These are phyloP conservation scores for Aureobasidium sp. DNA, from an alignment of 2,329 filamentous ascomycete genomes.

Conservation along the genomic window DNA sequence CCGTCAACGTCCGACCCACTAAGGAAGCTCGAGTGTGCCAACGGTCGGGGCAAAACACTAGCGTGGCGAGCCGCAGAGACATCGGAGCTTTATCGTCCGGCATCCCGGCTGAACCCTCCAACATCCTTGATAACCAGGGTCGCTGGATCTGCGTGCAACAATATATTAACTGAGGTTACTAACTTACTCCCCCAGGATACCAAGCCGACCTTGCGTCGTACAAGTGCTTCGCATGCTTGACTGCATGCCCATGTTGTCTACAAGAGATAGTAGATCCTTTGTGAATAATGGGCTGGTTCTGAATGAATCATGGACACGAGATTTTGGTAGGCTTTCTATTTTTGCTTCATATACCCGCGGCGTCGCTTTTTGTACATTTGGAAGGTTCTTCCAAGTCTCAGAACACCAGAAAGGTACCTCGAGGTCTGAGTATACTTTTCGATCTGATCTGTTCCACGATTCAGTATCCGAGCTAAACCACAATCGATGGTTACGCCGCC, in stretches of 20 bases:
- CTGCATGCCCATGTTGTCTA: background rate
- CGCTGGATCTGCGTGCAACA: background rate
- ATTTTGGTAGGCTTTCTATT: constrained; percentile 3
- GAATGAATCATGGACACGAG: background rate
- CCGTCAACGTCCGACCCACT: constrained; percentile 9
- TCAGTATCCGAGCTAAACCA: background rate
- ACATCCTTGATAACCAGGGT: background rate
- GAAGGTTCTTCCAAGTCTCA: background rate
- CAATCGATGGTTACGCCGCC: background rate
- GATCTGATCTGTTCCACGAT: background rate
- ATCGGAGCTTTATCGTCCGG: background rate
- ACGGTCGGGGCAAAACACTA: constrained; percentile 10
- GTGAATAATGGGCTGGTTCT: background rate
- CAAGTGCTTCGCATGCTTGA: background rate
- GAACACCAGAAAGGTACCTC: background rate
- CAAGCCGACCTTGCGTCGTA: background rate
- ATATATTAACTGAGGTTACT: background rate
- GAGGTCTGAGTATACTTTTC: background rate
- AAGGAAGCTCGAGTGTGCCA: constrained; percentile 7
- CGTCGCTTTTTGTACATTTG: background rate
- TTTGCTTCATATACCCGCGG: constrained; percentile 1
- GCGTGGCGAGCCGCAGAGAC: constrained; percentile 1
- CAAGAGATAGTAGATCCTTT: background rate
- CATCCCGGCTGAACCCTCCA: no score
- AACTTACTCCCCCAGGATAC: background rate